Conservation (phyloP, 2,329 filamentous ascomycete genomes). For the Tolypocladium sp. region DNA sequence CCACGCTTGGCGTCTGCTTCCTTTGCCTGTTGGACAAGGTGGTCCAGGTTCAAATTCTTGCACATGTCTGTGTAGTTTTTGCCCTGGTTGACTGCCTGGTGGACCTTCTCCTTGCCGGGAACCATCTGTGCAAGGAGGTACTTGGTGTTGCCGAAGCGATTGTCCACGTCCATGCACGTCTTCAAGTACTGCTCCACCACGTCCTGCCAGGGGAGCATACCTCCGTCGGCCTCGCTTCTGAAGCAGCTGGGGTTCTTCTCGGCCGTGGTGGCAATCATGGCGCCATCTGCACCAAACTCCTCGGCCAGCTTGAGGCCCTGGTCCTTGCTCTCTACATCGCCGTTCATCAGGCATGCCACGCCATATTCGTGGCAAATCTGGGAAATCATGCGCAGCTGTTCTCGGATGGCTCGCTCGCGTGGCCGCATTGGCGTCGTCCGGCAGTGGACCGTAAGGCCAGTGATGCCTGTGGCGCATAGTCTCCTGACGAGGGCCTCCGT, state of each 20-base stretch:
- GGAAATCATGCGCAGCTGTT: conserved; percentile 76
- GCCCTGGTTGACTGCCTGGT: conserved; percentile 50
- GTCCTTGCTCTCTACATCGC: conserved; percentile 71
- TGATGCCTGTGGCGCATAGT: conserved; percentile 82
- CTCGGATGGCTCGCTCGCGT: conserved; percentile 75
- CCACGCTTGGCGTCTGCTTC: conserved; percentile 56
- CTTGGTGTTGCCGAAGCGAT: conserved; percentile 88
- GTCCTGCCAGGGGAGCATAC: conserved; percentile 63
- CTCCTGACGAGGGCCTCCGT: conserved; percentile 70
- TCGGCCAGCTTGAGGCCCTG: conserved; percentile 61
- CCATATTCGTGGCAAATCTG: conserved; percentile 73
- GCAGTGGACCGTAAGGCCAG: conserved; percentile 86
- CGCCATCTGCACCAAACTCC: conserved; percentile 82
- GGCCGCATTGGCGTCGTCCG: conserved; percentile 94
- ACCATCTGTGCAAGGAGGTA: conserved; percentile 80
- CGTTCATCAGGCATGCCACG: conserved; percentile 92
- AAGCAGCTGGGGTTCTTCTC: conserved; percentile 91
- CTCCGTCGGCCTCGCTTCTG: conserved; percentile 58
- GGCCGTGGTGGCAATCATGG: conserved; percentile 92
- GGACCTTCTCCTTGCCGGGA: conserved; percentile 63
- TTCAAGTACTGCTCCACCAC: conserved; percentile 70
- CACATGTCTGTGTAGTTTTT: conserved; percentile 67
- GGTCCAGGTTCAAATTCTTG: conserved; percentile 52
- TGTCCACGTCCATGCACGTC: conserved; percentile 66
- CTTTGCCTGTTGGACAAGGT: conserved; percentile 54